phyloP scores from a whole-genome alignment of 352 stramenopile species.

The Phytophthora quininea region DNA sequence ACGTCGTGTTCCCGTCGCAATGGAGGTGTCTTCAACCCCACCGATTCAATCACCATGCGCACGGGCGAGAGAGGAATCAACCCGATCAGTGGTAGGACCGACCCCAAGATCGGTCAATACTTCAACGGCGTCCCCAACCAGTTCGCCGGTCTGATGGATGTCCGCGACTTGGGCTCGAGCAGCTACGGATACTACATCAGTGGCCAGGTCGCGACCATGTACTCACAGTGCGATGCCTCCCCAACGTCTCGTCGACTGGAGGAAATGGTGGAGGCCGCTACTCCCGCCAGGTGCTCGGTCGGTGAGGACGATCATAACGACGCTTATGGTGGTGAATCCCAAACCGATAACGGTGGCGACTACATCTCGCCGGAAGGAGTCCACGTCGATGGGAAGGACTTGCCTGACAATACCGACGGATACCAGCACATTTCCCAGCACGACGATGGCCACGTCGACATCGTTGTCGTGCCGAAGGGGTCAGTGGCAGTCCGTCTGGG shows the following conservation, averaged over 20 bases:
- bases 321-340: neutral
- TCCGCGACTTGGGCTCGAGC: constrained; percentile 44
- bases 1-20: constrained; percentile 53
- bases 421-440: constrained; percentile 25
- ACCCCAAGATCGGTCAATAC: constrained; percentile 41
- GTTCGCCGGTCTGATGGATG: constrained; percentile 56
- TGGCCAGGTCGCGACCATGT: constrained; percentile 48
- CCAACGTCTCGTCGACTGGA: constrained; percentile 27
- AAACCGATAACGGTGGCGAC: constrained; percentile 2
- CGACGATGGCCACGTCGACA: constrained; percentile 20
- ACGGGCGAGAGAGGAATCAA: constrained; percentile 43
- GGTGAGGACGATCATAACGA: constrained; percentile 4
- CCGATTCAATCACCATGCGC: constrained; percentile 51
- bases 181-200: constrained; percentile 68
- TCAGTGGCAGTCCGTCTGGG: neutral
- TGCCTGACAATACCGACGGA: neutral
- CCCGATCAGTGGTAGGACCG: constrained; percentile 33
- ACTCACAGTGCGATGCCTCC: constrained; percentile 41
- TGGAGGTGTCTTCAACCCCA: constrained; percentile 46
- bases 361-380: neutral
- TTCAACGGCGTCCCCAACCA: constrained; percentile 44
- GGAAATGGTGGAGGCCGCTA: constrained; percentile 9
- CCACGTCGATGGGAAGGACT: constrained; percentile 1
- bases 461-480: constrained; percentile 15
- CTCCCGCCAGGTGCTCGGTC: constrained; percentile 18